Conservation (phyloP, 257 asterid species). For the Henckelia pumila region DNA sequence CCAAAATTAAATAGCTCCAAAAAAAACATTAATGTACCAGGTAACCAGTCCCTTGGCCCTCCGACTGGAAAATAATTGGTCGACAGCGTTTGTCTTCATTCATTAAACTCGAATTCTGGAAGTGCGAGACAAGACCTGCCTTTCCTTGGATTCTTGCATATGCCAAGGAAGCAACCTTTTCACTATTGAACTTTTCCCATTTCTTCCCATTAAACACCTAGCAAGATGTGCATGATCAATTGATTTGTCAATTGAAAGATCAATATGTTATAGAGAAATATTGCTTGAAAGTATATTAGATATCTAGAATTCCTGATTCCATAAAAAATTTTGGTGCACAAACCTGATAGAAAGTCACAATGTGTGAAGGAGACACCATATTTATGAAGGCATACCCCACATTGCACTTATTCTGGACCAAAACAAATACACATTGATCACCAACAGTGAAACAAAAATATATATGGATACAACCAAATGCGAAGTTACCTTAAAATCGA, state of each 20-base stretch:
- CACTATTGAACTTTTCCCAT: constrained; percentile 86
- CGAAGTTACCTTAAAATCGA: constrained; percentile 67
- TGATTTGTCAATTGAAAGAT: background rate
- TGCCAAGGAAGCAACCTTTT: constrained; percentile 72
- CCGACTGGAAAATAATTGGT: constrained; percentile 61
- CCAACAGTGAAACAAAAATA: background rate
- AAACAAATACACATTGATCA: background rate
- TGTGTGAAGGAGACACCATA: constrained; percentile 61
- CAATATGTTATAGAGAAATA: background rate
- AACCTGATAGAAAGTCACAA: constrained; percentile 74
- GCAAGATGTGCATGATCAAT: background rate
- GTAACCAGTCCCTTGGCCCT: constrained; percentile 32
- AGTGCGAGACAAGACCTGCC: constrained; percentile 62
- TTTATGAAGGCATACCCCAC: constrained; percentile 91
- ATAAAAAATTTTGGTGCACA: background rate
- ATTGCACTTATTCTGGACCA: constrained; percentile 79
- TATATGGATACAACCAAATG: background rate
- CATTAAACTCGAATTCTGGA: constrained; percentile 83
- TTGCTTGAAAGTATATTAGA: background rate
- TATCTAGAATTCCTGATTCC: background rate
- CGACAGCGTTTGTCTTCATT: constrained; percentile 74
- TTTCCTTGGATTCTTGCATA: constrained; percentile 84
- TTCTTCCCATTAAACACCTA: constrained; percentile 73
- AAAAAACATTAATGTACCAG: constrained; percentile 38
- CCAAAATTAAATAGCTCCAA: too few species aligned